These are phyloP conservation scores for Fraxinus americana DNA, from an alignment of 257 asterid genomes.

Conservation along the genomic window DNA sequence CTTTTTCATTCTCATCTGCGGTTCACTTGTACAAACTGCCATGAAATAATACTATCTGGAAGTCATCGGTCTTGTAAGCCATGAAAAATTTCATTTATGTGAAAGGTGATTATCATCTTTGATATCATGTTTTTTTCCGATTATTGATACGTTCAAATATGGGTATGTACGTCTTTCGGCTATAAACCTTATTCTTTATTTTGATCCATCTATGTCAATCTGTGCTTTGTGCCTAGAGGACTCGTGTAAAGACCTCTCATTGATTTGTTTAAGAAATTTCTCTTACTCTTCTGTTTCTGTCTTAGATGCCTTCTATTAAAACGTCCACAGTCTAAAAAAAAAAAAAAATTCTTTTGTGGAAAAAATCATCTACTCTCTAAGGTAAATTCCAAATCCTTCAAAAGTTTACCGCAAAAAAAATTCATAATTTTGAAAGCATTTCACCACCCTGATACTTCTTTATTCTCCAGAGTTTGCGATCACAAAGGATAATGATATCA, in stretches of 20 bases:
- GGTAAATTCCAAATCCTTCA: conserved; percentile 34
- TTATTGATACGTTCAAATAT: too few species aligned
- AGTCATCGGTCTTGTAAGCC: conserved; percentile 52
- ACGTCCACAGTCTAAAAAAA: conserved; percentile 8
- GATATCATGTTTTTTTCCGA: background rate
- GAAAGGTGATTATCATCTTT: conserved; percentile 43
- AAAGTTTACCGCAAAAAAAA: background rate
- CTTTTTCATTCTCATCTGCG: conserved; percentile 60
- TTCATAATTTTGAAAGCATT: conserved; percentile 9
- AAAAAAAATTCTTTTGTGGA: conserved; percentile 44
- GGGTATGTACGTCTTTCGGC: background rate
- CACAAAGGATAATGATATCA: conserved; percentile 47
- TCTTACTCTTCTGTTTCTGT: conserved; percentile 12
- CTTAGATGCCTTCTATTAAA: conserved; percentile 44
- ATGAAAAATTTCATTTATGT: conserved; percentile 54
- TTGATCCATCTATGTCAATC: background rate
- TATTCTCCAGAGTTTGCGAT: conserved; percentile 36
- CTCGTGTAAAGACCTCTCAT: too few species aligned
- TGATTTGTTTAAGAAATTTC: too few species aligned
- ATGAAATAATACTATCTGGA: conserved; percentile 52
- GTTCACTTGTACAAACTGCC: conserved; percentile 55
- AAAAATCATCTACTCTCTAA: conserved; percentile 48
- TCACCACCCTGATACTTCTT: background rate
- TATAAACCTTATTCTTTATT: too few species aligned
- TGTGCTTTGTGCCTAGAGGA: background rate